phyloP scores from a whole-genome alignment of 192 early-diverging fungal genomes.

The Rhizoclosmatium globosum region DNA sequence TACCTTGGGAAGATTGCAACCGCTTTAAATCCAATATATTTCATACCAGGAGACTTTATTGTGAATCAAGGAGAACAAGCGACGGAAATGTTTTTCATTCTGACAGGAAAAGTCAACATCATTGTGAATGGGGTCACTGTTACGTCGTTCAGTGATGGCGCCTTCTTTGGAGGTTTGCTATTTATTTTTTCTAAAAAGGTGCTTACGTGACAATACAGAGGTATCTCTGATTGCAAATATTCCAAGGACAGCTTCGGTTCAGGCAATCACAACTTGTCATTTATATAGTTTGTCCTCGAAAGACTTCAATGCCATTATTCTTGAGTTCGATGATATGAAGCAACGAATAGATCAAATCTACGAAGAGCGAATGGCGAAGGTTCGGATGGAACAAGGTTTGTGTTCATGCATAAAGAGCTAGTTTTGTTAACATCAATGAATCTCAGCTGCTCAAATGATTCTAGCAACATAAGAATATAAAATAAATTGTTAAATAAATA shows the following conservation, averaged over 20 bases:
- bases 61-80: constrained; percentile 38
- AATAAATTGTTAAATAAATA: neutral
- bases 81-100: constrained; percentile 48
- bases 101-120: constrained; percentile 35
- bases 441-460: neutral
- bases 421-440: neutral
- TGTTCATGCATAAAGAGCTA: too few relatives aligned
- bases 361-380: constrained; percentile 33
- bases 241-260: constrained; percentile 29
- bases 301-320: constrained; percentile 22
- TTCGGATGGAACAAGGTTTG: constrained; percentile 16
- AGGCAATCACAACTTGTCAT: neutral
- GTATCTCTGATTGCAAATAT: constrained; percentile 38
- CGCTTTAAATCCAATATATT: constrained; percentile 37
- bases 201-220: constrained; percentile 4
- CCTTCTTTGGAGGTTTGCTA: constrained; percentile 43
- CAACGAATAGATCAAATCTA: constrained; percentile 35
- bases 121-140: constrained; percentile 36
- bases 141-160: constrained; percentile 33
- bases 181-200: neutral
- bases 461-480: neutral
- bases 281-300: constrained; percentile 20
- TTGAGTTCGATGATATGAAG: constrained; percentile 38
- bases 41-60: constrained; percentile 37
- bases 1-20: constrained; percentile 43